Conservation (phyloP, 208 protist species). For the Leishmania gerbilli region DNA sequence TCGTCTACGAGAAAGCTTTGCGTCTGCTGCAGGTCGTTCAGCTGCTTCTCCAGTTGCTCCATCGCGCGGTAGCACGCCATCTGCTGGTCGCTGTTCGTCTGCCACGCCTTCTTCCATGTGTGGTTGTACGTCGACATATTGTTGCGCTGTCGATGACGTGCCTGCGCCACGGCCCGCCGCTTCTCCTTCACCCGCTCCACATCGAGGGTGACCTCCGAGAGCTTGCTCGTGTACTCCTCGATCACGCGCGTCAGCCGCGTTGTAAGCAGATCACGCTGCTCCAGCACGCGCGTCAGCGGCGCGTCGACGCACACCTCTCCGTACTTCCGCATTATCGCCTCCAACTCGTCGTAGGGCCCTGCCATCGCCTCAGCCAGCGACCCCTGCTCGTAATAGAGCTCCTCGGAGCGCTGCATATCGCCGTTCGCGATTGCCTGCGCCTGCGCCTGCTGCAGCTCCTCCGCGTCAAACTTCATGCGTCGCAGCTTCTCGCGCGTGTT, state of each 20-base stretch:
- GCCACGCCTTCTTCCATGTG: conserved; percentile 53
- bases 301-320: conserved; percentile 29
- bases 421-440: conserved; percentile 73
- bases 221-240: conserved; percentile 9
- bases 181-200: conserved; percentile 38
- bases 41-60: conserved; percentile 69
- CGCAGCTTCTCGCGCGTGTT: conserved; percentile 62
- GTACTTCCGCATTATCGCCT: conserved; percentile 48
- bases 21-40: conserved; percentile 52
- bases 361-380: conserved; percentile 70
- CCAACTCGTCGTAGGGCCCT: conserved; percentile 57
- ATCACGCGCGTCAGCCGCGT: conserved; percentile 15
- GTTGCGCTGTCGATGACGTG: conserved; percentile 38
- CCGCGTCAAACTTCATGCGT: conserved; percentile 71
- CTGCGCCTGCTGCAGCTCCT: conserved; percentile 78
- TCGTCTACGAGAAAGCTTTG: conserved; percentile 52
- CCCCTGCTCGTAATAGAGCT: conserved; percentile 80
- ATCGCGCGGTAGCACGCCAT: conserved; percentile 65
- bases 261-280: conserved; percentile 31
- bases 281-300: conserved; percentile 31
- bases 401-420: conserved; percentile 81
- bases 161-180: conserved; percentile 29
- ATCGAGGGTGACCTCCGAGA: conserved; percentile 38
- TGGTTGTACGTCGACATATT: conserved; percentile 38
- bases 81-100: conserved; percentile 67